These are phyloP conservation scores for Monosporascus sp. DNA, from an alignment of 2,329 filamentous ascomycete species.

Conservation along the genomic window DNA sequence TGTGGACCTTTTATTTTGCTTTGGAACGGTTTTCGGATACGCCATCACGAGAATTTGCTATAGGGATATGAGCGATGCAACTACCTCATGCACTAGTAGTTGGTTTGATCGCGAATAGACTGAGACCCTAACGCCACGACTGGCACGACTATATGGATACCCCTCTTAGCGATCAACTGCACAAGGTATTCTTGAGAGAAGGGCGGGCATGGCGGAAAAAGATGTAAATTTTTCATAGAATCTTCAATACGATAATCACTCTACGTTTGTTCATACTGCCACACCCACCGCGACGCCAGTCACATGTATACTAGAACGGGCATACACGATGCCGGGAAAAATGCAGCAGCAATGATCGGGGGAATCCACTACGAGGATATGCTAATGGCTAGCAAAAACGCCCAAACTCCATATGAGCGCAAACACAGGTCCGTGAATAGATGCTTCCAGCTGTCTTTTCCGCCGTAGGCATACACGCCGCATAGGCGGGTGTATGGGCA, in stretches of 20 bases:
- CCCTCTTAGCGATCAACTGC: background rate
- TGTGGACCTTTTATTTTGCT: background rate
- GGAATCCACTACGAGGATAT: too few species aligned
- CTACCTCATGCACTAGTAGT: background rate
- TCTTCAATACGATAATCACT: too few species aligned
- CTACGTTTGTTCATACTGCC: too few species aligned
- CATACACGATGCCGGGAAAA: too few species aligned
- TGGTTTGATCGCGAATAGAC: background rate
- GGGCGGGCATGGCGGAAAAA: too few species aligned
- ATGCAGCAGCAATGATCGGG: too few species aligned
- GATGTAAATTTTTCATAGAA: too few species aligned
- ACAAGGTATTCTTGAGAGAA: background rate
- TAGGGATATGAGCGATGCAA: background rate
- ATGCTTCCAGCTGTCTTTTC: background rate
- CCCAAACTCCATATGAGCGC: background rate
- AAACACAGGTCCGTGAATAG: background rate
- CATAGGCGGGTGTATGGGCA: too few species aligned
- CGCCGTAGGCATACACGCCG: background rate
- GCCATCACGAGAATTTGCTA: background rate
- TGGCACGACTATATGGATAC: background rate
- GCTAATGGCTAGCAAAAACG: background rate
- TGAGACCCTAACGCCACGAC: too few species aligned
- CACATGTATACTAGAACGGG: too few species aligned
- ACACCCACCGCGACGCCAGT: too few species aligned
- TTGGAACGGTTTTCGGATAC: background rate